Evolutionary conservation across 2,329 filamentous ascomycete species (phyloP).

Genomic region (Fusarium lyarnte): DNA sequence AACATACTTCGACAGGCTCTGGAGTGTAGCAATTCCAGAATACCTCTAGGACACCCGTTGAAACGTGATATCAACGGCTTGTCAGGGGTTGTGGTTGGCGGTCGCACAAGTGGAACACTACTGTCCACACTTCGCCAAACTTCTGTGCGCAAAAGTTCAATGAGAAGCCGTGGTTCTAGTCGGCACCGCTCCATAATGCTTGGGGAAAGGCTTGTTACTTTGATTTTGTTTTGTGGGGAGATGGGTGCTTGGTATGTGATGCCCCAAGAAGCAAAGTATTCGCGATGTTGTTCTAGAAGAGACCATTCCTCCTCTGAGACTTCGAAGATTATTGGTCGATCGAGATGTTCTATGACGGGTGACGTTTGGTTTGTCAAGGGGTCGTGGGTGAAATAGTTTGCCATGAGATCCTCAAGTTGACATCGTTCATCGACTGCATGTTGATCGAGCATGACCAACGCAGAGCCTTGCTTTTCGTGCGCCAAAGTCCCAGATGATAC

Average conservation of each 20-base stretch:
- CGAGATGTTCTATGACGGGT: constrained; percentile 51
- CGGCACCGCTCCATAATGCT: constrained; percentile 81
- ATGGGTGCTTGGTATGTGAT: constrained; percentile 66
- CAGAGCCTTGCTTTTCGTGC: constrained; percentile 48
- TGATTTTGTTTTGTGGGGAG: constrained; percentile 47
- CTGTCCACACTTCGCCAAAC: constrained; percentile 72
- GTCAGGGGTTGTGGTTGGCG: constrained; percentile 5
- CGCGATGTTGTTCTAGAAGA: constrained; percentile 63
- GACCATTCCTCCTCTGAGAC: constrained; percentile 67
- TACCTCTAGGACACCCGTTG: constrained; percentile 75
- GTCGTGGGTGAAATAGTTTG: constrained; percentile 55
- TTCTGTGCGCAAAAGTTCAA: constrained; percentile 79
- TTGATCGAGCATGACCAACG: constrained; percentile 85
- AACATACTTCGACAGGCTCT: constrained; percentile 74
- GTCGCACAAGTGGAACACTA: constrained; percentile 19
- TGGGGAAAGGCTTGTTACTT: constrained; percentile 70
- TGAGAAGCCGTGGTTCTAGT: constrained; percentile 74
- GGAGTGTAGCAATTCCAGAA: constrained; percentile 81
- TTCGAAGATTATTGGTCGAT: constrained; percentile 70
- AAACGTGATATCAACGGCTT: constrained; percentile 70
- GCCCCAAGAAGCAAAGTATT: constrained; percentile 78
- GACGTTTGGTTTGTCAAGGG: not conserved
- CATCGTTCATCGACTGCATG: constrained; percentile 94
- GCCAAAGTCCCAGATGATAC: not conserved
- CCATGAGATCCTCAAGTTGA: constrained; percentile 78